Evolutionary conservation across 768 basidiomycete genomes (phyloP), one percentile per base, ranked within the genome.

Genomic region (Porphyrellus cyaneotinctus): DNA sequence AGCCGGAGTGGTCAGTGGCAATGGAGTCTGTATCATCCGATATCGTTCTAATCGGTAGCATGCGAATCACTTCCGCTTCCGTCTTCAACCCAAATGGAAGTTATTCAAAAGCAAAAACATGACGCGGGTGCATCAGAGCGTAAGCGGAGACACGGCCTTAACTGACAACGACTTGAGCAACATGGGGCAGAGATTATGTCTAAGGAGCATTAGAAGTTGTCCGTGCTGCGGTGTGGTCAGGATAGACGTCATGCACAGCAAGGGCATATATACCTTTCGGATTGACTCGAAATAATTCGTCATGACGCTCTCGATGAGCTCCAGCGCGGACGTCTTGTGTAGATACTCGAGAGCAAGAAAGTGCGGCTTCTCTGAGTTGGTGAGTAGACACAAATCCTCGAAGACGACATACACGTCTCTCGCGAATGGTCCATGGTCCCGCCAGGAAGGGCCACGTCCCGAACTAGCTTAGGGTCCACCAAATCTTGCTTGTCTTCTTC

Each of bases 301-400:
- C 47, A 99, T 73, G 2, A 97, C 91, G 62, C 95, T 97, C 72
- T 99, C n/a, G n/a, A n/a, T n/a, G n/a, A n/a, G n/a, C n/a, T n/a
- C n/a, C n/a, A n/a, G n/a, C n/a, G n/a, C n/a, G 59, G 97, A 98
- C 0, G 97, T 97, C 70, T 94, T 87, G 62, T 89, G 90, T 41
- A 98, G 73, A 46, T 78, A 82, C 20, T 89, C 84, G 41, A 97
- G 80, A 58, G 86, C 85, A 53, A 97, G 75, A 63, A 97, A 91
- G 49, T 78, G 75, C 3, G 94, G 89, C 48, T 80, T 85, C 66
- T 93, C 85, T 4, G 83, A 79, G n/a, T n/a, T n/a, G n/a, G n/a
- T n/a, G n/a, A n/a, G n/a, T n/a, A n/a, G n/a, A n/a, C n/a, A n/a
- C n/a, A 99, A 71, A 62, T 98, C 95, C 64, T 95, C 87, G 46